These are phyloP conservation scores for Pisolithus tinctorius DNA, from an alignment of 768 basidiomycete genomes.

Conservation along the genomic window DNA sequence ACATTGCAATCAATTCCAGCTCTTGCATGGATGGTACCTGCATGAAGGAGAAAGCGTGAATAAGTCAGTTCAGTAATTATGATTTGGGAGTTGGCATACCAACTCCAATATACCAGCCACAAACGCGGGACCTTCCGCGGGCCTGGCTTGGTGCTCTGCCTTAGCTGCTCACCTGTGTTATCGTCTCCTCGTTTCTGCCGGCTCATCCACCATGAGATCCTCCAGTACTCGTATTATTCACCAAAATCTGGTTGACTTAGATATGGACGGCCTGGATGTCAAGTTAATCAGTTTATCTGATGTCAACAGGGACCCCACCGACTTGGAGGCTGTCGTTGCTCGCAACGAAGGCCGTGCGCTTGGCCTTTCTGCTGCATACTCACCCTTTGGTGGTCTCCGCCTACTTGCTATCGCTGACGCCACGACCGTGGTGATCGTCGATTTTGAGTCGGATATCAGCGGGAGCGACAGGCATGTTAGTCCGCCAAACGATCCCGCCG, in stretches of 20 bases:
- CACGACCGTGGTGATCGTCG: constrained; percentile 19
- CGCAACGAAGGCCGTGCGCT: constrained; percentile 28
- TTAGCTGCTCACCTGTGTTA: background rate
- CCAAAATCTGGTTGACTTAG: constrained; percentile 23
- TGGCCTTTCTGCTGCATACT: constrained; percentile 22
- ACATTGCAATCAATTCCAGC: too few species aligned
- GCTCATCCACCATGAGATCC: constrained; percentile 6
- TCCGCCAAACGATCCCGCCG: constrained; percentile 9
- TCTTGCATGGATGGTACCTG: too few species aligned
- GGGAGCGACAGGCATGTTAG: constrained; percentile 29
- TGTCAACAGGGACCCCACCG: constrained; percentile 17
- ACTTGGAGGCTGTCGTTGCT: constrained; percentile 19
- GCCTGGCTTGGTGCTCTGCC: background rate
- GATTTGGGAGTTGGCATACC: too few species aligned
- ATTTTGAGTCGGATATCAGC: constrained; percentile 14
- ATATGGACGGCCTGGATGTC: constrained; percentile 15
- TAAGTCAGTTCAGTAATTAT: too few species aligned
- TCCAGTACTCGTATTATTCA: constrained; percentile 13
- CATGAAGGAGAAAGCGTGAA: too few species aligned
- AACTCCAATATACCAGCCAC: too few species aligned
- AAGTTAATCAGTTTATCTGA: constrained; percentile 11
- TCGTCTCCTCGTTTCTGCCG: background rate
- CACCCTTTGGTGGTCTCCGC: constrained; percentile 16
- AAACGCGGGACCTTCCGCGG: too few species aligned
- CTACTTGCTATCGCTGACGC: constrained; percentile 23